Percentiles rank a stretch among this genome's conserved stretches.
phyloP scores from a whole-genome alignment of 179 eudicot species.

The Silene coronaria region DNA sequence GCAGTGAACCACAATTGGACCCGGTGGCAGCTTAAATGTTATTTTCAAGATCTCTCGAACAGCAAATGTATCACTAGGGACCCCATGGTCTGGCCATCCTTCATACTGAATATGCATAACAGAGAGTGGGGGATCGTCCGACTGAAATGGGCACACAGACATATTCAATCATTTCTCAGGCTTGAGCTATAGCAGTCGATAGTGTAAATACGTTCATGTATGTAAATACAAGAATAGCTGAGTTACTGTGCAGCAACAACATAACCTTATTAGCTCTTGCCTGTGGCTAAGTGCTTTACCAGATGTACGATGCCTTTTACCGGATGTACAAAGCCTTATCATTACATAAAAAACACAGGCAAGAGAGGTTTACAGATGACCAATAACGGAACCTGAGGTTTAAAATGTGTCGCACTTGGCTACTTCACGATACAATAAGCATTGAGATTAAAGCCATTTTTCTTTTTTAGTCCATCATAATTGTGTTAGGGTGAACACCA shows the following conservation, averaged over 20 bases:
- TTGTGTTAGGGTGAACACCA: too few relatives aligned
- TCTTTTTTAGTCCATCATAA: too few relatives aligned
- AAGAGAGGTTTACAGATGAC: too few relatives aligned
- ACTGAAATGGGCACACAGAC: constrained; percentile 38
- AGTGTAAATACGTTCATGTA: background rate
- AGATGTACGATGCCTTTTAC: too few relatives aligned
- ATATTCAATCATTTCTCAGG: background rate
- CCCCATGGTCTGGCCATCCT: constrained; percentile 98
- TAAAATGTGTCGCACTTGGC: too few relatives aligned
- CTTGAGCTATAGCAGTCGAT: constrained; percentile 3
- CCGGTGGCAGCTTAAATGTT: constrained; percentile 47
- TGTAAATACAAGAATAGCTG: background rate
- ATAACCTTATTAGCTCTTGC: too few relatives aligned
- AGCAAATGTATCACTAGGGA: constrained; percentile 65
- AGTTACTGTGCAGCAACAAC: background rate
- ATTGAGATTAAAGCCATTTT: too few relatives aligned
- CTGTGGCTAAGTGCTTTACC: too few relatives aligned
- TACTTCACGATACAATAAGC: too few relatives aligned
- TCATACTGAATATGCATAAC: constrained; percentile 90
- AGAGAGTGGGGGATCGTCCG: constrained; percentile 66
- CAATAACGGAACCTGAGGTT: too few relatives aligned
- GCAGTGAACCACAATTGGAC: constrained; percentile 91
- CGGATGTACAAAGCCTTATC: too few relatives aligned
- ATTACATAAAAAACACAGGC: too few relatives aligned
- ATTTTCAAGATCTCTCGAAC: constrained; percentile 75